These are phyloP conservation scores for Ophiocordyceps australis DNA, from an alignment of 2,329 filamentous ascomycete species.

Conservation along the genomic window DNA sequence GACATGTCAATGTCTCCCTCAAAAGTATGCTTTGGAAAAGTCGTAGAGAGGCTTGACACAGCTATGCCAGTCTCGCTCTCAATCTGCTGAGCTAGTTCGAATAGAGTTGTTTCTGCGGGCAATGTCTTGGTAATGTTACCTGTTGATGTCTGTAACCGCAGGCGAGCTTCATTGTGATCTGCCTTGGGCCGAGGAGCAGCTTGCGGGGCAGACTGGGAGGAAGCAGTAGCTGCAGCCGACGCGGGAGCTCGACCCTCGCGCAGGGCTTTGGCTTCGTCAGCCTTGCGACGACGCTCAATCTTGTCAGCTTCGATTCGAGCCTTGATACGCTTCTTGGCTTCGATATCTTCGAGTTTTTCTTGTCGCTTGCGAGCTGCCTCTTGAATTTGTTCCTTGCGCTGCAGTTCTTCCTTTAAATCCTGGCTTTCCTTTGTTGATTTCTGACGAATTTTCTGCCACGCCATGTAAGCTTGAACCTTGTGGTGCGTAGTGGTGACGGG, in stretches of 20 bases:
- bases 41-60: conserved; percentile 66
- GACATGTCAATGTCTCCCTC: conserved; percentile 55
- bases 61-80: conserved; percentile 50
- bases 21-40: conserved; percentile 74
- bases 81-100: conserved; percentile 71
- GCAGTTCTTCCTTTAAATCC: conserved; percentile 76
- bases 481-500: background rate
- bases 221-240: conserved; percentile 11
- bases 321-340: conserved; percentile 76
- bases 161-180: conserved; percentile 61
- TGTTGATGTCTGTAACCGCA: conserved; percentile 56
- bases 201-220: conserved; percentile 29
- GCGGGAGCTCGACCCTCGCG: conserved; percentile 54
- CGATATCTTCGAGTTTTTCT: conserved; percentile 73
- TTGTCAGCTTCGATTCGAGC: conserved; percentile 93
- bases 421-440: conserved; percentile 84
- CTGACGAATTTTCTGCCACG: conserved; percentile 51
- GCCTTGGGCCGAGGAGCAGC: conserved; percentile 39
- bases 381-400: conserved; percentile 80
- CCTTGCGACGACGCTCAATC: conserved; percentile 69
- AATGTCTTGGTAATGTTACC: conserved; percentile 79
- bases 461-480: background rate
- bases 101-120: conserved; percentile 76
- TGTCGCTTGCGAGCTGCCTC: conserved; percentile 71
- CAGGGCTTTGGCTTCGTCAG: conserved; percentile 68